Evolutionary conservation across 2,329 filamentous ascomycete species (phyloP).

Genomic region (Leptographium radiaticola): DNA sequence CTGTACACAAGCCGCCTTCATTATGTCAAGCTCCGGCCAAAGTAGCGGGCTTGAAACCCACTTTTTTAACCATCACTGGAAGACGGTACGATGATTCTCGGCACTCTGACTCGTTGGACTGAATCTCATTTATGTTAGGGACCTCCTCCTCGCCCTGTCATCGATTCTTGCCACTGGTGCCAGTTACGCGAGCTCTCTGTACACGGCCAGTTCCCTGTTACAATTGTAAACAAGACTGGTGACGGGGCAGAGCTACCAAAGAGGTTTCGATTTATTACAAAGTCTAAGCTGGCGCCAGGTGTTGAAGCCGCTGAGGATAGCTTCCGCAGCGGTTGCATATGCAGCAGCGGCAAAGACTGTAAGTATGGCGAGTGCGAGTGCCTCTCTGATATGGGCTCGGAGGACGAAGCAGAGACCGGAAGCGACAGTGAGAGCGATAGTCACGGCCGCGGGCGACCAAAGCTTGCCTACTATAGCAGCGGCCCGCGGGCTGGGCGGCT

Average conservation of each 20-base stretch:
- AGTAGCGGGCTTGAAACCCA: background rate
- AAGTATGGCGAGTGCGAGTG: constrained; percentile 57
- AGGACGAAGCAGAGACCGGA: constrained; percentile 35
- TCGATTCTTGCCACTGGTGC: constrained; percentile 43
- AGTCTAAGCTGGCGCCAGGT: constrained; percentile 44
- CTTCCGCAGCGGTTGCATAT: constrained; percentile 59
- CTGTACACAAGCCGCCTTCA: too few relatives aligned
- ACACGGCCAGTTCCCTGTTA: constrained; percentile 37
- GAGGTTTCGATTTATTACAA: constrained; percentile 55
- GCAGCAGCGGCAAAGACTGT: constrained; percentile 47
- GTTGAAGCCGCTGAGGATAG: constrained; percentile 46
- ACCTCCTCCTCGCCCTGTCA: constrained; percentile 7
- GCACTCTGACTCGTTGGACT: background rate
- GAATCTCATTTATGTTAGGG: constrained; percentile 1
- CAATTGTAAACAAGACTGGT: constrained; percentile 52
- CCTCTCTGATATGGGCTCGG: constrained; percentile 41
- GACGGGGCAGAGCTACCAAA: constrained; percentile 37
- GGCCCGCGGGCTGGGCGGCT: constrained; percentile 40
- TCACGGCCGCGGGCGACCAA: constrained; percentile 17
- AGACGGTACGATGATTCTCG: constrained; percentile 3
- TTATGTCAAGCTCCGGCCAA: too few relatives aligned
- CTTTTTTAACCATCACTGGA: constrained; percentile 12
- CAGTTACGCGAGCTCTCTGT: constrained; percentile 43
- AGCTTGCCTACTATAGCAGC: constrained; percentile 52
- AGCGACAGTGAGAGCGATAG: constrained; percentile 23